Conservation (phyloP, 2,329 filamentous ascomycete genomes). For the Fusarium secorum region DNA sequence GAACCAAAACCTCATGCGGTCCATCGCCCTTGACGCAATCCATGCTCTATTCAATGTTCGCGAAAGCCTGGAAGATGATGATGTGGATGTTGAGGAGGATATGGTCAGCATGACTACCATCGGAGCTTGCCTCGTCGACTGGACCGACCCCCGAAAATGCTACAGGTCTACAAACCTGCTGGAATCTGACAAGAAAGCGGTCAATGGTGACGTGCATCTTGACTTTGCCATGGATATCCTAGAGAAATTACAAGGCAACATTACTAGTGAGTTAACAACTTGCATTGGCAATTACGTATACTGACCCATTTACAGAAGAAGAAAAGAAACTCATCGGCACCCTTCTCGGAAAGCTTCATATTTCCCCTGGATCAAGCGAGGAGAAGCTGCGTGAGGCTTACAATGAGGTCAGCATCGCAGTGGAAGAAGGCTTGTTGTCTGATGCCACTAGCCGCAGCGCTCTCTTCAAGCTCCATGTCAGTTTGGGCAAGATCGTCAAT, state of each 20-base stretch:
- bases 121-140: slow-evolving; percentile 85
- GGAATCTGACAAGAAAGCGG: slow-evolving; percentile 67
- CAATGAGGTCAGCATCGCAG: slow-evolving; percentile 65
- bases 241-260: slow-evolving; percentile 72
- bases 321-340: slow-evolving; percentile 84
- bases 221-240: slow-evolving; percentile 80
- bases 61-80: slow-evolving; percentile 77
- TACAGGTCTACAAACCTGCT: slow-evolving; percentile 59
- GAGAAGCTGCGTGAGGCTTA: slow-evolving; percentile 66
- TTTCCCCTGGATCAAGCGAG: slow-evolving; percentile 71
- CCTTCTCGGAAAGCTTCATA: slow-evolving; percentile 82
- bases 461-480: slow-evolving; percentile 73
- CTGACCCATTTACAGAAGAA: slow-evolving; percentile 66
- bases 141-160: slow-evolving; percentile 91
- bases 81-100: slow-evolving; percentile 75
- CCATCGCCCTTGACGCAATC: slow-evolving; percentile 76
- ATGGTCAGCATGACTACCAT: slow-evolving; percentile 83
- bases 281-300: not conserved
- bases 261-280: slow-evolving; percentile 66
- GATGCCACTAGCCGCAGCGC: slow-evolving; percentile 70
- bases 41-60: slow-evolving; percentile 77
- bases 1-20: slow-evolving; percentile 83
- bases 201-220: slow-evolving; percentile 82
- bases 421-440: slow-evolving; percentile 66
- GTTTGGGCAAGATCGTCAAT: slow-evolving; percentile 73